Evolutionary conservation across 139 green algal genomes (phyloP).

Genomic region (Chara braunii): DNA sequence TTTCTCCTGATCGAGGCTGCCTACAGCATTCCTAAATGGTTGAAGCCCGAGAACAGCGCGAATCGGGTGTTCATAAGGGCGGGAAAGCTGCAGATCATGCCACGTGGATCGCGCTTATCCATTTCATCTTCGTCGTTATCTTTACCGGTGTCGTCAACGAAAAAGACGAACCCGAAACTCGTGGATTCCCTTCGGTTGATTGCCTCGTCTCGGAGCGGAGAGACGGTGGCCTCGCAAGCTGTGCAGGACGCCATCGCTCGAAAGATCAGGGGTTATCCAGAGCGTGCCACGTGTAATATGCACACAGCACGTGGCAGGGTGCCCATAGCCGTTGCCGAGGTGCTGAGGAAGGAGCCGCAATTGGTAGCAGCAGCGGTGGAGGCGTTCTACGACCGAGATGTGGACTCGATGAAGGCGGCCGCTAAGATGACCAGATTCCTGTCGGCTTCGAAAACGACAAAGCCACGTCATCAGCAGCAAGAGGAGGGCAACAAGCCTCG

Average conservation of each 20-base stretch:
- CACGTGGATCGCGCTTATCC: too few species aligned
- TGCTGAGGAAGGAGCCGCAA: slow-evolving; percentile 25
- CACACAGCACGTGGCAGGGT: slow-evolving; percentile 24
- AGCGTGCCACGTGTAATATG: not conserved
- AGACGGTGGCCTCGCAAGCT: too few species aligned
- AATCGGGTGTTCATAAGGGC: slow-evolving; percentile 38
- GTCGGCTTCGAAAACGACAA: not conserved
- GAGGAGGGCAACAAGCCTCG: not conserved
- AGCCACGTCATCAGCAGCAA: not conserved
- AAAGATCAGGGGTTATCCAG: slow-evolving; percentile 11
- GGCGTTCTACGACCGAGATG: slow-evolving; percentile 30
- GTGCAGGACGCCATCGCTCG: too few species aligned
- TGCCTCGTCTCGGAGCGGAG: too few species aligned
- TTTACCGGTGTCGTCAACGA: not conserved
- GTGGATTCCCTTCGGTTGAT: too few species aligned
- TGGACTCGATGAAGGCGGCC: slow-evolving; percentile 24
- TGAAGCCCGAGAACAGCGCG: slow-evolving; percentile 39
- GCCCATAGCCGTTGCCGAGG: slow-evolving; percentile 2
- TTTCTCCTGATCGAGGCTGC: slow-evolving; percentile 95
- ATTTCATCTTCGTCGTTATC: too few species aligned
- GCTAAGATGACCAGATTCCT: slow-evolving; percentile 23
- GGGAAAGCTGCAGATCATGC: slow-evolving; percentile 6
- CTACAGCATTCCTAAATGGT: slow-evolving; percentile 64
- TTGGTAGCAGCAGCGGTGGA: slow-evolving; percentile 20
- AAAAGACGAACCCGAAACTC: slow-evolving; percentile 4